Conservation (phyloP, 2,329 filamentous ascomycete species). For the Pezicula carpinea region DNA sequence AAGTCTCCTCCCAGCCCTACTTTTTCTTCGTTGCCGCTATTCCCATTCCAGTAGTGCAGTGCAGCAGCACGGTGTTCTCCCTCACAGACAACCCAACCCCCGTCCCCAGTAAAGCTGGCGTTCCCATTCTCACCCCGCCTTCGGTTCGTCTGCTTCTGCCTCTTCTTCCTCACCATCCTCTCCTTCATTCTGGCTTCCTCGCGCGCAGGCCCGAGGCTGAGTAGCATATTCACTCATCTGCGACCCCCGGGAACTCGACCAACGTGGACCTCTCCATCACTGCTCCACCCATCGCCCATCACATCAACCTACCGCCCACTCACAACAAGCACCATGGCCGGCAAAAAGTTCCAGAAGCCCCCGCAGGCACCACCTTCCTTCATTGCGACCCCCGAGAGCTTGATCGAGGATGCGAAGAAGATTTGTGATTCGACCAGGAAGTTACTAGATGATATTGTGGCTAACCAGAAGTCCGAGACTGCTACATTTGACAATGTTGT, state of each 20-base stretch:
- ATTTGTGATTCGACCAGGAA: slow-evolving; percentile 58
- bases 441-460: slow-evolving; percentile 62
- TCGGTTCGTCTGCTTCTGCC: slow-evolving; percentile 42
- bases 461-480: slow-evolving; percentile 44
- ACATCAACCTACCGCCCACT: slow-evolving; percentile 13
- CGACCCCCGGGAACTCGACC: slow-evolving; percentile 32
- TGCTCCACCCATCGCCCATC: slow-evolving; percentile 1
- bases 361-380: slow-evolving; percentile 76
- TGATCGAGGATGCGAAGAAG: slow-evolving; percentile 62
- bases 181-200: slow-evolving; percentile 62
- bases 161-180: slow-evolving; percentile 51
- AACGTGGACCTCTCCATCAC: slow-evolving; percentile 8
- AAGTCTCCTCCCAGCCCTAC: too few species aligned
- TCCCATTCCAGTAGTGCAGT: too few species aligned
- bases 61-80: too few species aligned
- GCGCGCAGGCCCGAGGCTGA: slow-evolving; percentile 44
- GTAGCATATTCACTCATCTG: slow-evolving; percentile 52
- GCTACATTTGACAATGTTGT: slow-evolving; percentile 49
- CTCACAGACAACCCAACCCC: background rate
- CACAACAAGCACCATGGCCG: slow-evolving; percentile 58
- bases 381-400: slow-evolving; percentile 65
- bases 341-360: slow-evolving; percentile 64
- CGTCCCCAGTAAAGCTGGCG: slow-evolving; percentile 29
- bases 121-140: slow-evolving; percentile 18
- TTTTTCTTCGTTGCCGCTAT: too few species aligned